Evolutionary conservation across 495 filamentous ascomycete genomes (phyloP).

Genomic region (Neurospora sp.): DNA sequence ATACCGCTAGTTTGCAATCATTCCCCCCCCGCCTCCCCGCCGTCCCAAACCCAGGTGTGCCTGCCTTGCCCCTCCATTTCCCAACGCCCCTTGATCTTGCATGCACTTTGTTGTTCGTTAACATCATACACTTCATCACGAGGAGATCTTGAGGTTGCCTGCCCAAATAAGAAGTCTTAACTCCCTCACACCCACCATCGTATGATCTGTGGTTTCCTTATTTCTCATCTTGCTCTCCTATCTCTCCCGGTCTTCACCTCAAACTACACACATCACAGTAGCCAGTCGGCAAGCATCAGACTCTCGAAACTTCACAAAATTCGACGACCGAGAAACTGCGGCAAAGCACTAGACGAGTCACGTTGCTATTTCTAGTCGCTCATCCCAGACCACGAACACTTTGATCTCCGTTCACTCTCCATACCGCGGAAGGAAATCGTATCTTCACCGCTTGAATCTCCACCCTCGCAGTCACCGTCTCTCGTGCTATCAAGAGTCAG

Average conservation of each 20-base stretch:
- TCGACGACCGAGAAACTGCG: neutral
- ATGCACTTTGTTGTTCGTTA: neutral
- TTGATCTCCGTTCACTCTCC: neutral
- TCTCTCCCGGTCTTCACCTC: neutral
- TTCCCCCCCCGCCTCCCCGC: neutral
- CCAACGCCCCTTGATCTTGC: neutral
- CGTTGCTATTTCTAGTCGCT: neutral
- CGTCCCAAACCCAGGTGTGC: neutral
- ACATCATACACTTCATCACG: neutral
- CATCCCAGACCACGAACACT: neutral
- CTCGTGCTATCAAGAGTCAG: neutral
- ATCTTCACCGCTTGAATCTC: neutral
- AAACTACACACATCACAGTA: neutral
- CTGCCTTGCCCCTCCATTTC: slow-evolving; percentile 4
- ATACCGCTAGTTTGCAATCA: neutral
- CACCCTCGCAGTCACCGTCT: neutral
- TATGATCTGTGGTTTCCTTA: neutral
- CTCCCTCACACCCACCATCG: neutral
- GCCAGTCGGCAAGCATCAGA: neutral
- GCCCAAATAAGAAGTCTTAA: neutral
- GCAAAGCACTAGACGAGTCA: neutral
- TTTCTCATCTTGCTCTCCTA: neutral
- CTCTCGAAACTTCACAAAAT: neutral
- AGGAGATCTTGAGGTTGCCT: neutral
- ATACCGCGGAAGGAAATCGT: neutral